A percentile compares a stretch with the other conserved stretches of the same genome.
Evolutionary conservation across 2,329 filamentous ascomycete species (phyloP).

Genomic region (Byssoonygena ceratinophila): DNA sequence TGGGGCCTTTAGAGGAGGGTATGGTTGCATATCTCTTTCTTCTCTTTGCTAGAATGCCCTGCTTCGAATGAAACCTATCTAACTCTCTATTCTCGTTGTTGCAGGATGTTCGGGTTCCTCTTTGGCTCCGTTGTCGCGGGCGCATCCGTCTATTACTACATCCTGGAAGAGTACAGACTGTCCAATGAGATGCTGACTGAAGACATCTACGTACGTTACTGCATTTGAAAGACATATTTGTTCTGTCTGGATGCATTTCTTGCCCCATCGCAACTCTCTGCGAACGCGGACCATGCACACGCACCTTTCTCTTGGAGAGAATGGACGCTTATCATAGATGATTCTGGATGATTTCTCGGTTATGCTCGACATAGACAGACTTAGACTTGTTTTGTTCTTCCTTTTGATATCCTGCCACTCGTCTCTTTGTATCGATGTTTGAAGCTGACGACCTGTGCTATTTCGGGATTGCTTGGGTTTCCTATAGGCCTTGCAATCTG

Average conservation of each 20-base stretch:
- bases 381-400: background rate
- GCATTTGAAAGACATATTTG: conserved; percentile 12
- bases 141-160: conserved; percentile 77
- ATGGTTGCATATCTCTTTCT: conserved; percentile 28
- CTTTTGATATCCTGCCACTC: background rate
- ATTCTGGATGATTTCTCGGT: background rate
- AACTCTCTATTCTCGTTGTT: conserved; percentile 7
- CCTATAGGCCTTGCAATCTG: conserved; percentile 67
- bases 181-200: conserved; percentile 88
- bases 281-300: background rate
- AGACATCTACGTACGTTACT: conserved; percentile 77
- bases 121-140: conserved; percentile 71
- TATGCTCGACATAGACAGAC: conserved; percentile 1
- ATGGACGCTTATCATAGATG: background rate
- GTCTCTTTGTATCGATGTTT: background rate
- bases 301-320: background rate
- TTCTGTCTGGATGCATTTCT: background rate
- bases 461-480: conserved; percentile 1
- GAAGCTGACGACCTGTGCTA: conserved; percentile 9
- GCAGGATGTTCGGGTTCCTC: conserved; percentile 82
- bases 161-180: conserved; percentile 84
- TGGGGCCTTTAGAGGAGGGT: conserved; percentile 63
- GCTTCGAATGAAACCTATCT: background rate
- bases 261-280: background rate
- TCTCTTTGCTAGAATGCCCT: background rate